Base-by-base conservation (phyloP, 1,139 yeast species). In the Yamadazyma sp. region DNA sequence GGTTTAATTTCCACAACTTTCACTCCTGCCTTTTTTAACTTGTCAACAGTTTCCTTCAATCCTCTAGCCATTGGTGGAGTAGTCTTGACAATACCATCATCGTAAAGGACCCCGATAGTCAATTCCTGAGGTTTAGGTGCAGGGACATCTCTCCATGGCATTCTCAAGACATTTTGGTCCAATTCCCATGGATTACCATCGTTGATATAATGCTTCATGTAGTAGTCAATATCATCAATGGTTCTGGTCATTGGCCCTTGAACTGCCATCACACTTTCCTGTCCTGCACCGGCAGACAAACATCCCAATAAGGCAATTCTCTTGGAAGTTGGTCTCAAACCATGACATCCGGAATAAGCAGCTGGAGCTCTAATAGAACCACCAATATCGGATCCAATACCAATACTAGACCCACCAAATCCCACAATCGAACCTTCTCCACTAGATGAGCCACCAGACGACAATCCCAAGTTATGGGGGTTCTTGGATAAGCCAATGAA, bases 291-390 rank as follows among this genome's bases (percentile, higher is more conserved):
- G 13, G 78, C 62, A 16, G 79, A 70, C 26, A 75, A 64, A 35
- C 78, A 75, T 24, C 84, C 82, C 37, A 51, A 44, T 13, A 53
- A 46, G 6, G 84, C 71, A 35, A 81, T 61, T 61, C 90, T 71
- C 55, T 78, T 77, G 4, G 83, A 65, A 6, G 87, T 70, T 30
- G 90, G 90, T 59, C 86, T 76, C 44, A 84, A 67, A 13, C 89
- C 92, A 55, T 67, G 77, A 42, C 76, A 59, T 17, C 88, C 88
- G 34, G 81, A 73, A 54, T 71, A 83, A 0, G 87, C 88, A 23
- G 90, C 85, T 2, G 92, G 94, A 6, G 75, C 80, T 54, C 92
- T 73, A 46, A 85, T 80, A 2, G 86, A 79, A 1, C 92, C 94
- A 43, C 92, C 94, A 49, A 85, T 83, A 59, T 85, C 94, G 29